Evolutionary conservation across 345 rosid genomes (phyloP).

Genomic region (Adansonia digitata): DNA sequence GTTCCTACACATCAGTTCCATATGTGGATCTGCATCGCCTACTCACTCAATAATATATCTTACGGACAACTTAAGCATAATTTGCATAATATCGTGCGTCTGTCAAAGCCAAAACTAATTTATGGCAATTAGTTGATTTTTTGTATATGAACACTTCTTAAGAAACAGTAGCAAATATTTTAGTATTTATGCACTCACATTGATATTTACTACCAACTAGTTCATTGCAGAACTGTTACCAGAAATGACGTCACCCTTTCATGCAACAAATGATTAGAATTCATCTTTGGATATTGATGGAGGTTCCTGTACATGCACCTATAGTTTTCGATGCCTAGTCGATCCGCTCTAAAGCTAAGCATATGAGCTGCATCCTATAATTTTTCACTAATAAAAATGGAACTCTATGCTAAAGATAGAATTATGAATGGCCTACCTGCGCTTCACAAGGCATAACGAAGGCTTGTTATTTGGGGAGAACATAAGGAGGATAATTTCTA

Average conservation of each 20-base stretch:
- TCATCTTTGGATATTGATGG: not conserved
- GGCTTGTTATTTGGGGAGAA: slow-evolving; percentile 72
- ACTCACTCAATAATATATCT: not conserved
- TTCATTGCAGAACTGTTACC: not conserved
- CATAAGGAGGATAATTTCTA: slow-evolving; percentile 68
- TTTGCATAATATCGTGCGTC: not conserved
- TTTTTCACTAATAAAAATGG: not conserved
- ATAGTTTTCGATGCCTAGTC: not conserved
- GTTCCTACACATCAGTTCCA: not conserved
- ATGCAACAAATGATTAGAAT: not conserved
- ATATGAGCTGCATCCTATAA: not conserved
- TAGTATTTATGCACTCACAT: not conserved
- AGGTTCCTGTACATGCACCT: not conserved
- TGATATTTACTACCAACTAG: not conserved
- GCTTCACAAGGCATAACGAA: slow-evolving; percentile 45
- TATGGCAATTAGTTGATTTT: not conserved
- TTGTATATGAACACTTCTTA: not conserved
- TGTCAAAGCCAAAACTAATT: not conserved
- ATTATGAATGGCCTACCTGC: slow-evolving; percentile 32
- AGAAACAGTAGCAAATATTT: not conserved
- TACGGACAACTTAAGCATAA: not conserved
- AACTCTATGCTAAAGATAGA: not conserved
- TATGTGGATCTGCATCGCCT: too few relatives aligned
- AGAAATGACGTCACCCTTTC: not conserved
- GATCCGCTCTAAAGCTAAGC: not conserved